Evolutionary conservation across 345 rosid species (phyloP), one percentile per base, ranked within the genome.

Genomic region (Gossypium australe): DNA sequence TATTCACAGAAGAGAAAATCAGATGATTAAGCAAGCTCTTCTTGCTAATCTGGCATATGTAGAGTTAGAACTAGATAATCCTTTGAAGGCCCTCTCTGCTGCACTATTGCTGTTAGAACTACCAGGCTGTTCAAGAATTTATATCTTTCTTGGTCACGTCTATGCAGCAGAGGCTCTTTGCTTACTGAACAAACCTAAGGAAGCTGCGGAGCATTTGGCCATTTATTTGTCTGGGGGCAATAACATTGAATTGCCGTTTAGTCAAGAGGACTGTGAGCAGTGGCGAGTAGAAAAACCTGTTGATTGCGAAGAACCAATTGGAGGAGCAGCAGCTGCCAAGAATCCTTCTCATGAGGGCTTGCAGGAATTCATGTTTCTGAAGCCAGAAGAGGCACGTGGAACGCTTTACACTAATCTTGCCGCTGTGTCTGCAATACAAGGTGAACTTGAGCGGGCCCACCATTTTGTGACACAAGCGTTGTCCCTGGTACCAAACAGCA

Each of bases 111-210:
- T 96, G 45, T 79, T 96, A 81, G 91, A 89, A 75, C 82, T 86
- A 76, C 82, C 90, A 16, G 87, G 82, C 70, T 93, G 94, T 82
- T 92, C 94, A 1, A 92, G 84, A 82, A 84, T 93, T 66, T 93
- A 87, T 76, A 59, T 80, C 44, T 96, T 88, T 87, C 84, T 96
- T 24, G 93, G 92, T 65, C 98, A 84, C 73, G 65, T 88, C 11
- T 96, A 96, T 80, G 98, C 91, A 56, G 97, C 98, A 8, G 99
- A 96, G 86, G 97, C 99, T 13, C 98, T 96, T 34, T 96, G 97
- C 87, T 69, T 85, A 80, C 82, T 96, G 82, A 85, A 88, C 88
- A 88, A 82, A 78, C 89, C 92, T 11, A 75, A 81, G 52, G 98
- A 96, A 76, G 99, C 98, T 4, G 92, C 89, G 0, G 90, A 84